A percentile compares a stretch with the other conserved stretches of the same genome.
These are phyloP conservation scores for Leccinum sublutescens DNA, from an alignment of 768 basidiomycete species.

Conservation along the genomic window DNA sequence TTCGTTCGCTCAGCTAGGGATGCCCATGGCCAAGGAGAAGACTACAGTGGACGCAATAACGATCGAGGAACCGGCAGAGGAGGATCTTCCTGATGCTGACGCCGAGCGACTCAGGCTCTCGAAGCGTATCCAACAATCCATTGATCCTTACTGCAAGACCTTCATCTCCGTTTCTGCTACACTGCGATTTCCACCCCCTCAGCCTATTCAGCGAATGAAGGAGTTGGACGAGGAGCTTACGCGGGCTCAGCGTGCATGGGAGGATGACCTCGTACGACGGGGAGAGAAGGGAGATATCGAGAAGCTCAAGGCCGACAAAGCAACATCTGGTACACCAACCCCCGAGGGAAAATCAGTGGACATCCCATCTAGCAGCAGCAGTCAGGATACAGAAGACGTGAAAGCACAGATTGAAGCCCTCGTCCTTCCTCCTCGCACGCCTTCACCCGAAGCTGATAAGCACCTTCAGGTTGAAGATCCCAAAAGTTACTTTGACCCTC, in stretches of 20 bases:
- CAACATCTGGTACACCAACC: conserved; percentile 29
- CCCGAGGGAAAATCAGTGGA: conserved; percentile 24
- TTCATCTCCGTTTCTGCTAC: conserved; percentile 95
- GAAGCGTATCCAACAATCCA: conserved; percentile 71
- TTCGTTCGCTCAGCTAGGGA: conserved; percentile 24
- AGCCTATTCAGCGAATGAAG: conserved; percentile 84
- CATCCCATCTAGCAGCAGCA: conserved; percentile 5
- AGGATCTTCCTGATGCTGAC: conserved; percentile 65
- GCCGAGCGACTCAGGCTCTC: conserved; percentile 69
- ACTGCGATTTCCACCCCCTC: conserved; percentile 88
- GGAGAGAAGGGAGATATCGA: conserved; percentile 56
- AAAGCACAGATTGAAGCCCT: conserved; percentile 66
- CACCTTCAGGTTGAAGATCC: conserved; percentile 31
- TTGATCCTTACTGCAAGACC: conserved; percentile 81
- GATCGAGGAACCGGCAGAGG: conserved; percentile 35
- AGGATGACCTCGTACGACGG: conserved; percentile 78
- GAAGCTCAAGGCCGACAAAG: conserved; percentile 17
- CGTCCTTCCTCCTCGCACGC: conserved; percentile 39
- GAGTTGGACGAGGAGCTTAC: conserved; percentile 79
- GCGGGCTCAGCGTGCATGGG: conserved; percentile 71
- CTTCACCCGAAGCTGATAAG: conserved; percentile 33
- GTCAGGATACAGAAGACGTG: conserved; percentile 47
- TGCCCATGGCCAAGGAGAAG: conserved; percentile 18
- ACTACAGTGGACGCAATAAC: conserved; percentile 6
- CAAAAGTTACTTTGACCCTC: conserved; percentile 45